phyloP scores from a whole-genome alignment of 2,329 filamentous ascomycete genomes.

The Tolypocladium tundrense region DNA sequence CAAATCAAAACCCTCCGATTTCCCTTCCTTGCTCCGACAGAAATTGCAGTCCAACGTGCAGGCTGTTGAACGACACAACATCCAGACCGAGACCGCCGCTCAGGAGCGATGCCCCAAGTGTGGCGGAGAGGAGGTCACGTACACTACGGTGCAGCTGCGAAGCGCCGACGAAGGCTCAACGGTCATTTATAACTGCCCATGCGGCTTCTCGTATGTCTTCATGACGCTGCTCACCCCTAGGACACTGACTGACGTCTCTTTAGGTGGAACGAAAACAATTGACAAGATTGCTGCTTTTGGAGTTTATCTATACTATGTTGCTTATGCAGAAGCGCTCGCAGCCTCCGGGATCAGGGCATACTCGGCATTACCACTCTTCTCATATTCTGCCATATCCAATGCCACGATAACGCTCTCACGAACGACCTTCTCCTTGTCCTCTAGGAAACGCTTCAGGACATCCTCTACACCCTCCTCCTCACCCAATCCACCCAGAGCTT shows the following conservation, averaged over 20 bases:
- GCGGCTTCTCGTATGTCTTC: conserved; percentile 63
- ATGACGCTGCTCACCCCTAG: neutral
- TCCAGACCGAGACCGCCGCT: conserved; percentile 61
- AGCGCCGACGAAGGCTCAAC: conserved; percentile 93
- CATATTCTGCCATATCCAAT: conserved; percentile 95
- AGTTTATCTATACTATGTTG: conserved; percentile 6
- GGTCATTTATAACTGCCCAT: conserved; percentile 82
- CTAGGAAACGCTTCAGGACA: conserved; percentile 67
- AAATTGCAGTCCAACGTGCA: conserved; percentile 79
- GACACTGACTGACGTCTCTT: neutral
- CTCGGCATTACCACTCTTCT: conserved; percentile 78
- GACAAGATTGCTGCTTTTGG: conserved; percentile 9
- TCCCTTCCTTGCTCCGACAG: conserved; percentile 79
- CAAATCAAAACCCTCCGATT: conserved; percentile 77
- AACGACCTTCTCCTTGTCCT: conserved; percentile 89
- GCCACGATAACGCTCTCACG: conserved; percentile 92
- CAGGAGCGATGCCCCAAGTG: conserved; percentile 70
- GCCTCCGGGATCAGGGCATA: conserved; percentile 80
- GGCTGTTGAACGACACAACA: conserved; percentile 65
- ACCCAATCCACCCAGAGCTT: conserved; percentile 87
- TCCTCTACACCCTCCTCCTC: conserved; percentile 91
- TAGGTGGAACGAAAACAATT: conserved; percentile 53
- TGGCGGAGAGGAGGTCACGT: conserved; percentile 72
- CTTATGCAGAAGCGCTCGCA: conserved; percentile 29
- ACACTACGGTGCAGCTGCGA: conserved; percentile 74